Evolutionary conservation across 225 moss, liverwort and hornwort genomes (phyloP), one percentile per base, ranked within the genome.

Genomic region (Sphagnum contortum): DNA sequence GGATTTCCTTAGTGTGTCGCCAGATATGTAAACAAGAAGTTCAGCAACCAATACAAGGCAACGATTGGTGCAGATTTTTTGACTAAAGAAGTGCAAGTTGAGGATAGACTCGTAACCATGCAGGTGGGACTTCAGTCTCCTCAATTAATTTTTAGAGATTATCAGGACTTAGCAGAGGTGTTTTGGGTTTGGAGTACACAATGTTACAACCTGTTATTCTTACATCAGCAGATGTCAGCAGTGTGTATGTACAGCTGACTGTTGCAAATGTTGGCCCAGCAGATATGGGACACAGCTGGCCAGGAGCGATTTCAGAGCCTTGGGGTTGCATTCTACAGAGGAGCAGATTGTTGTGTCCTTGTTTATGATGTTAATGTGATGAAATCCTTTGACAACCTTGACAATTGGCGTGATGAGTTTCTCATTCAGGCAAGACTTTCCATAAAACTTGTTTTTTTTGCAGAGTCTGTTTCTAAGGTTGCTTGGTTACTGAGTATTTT

Each of bases 11-110:
- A 57, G 66, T 62, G 55, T 69, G 50, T 6, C 48, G 8, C 62
- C 69, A 84, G 83, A 75, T 84, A 84, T 77, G 83, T 84, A 57
- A 84, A 84, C 68, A 84, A 84, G 80, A 84, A 84, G 77, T 84
- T 84, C 66, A 84, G 80, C 67, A 77, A 77, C 57, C 83, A 84
- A 58, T 84, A 84, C 66, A 84, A 84, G 74, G 83, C 83, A 9
- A 84, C 83, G 56, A 84, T 84, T 68, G 83, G 83, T 69, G 83
- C 83, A 49, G 83, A 84, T 70, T 84, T 84, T 64, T 70, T 84
- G 76, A 84, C 83, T 9, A 84, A 84, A 58, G 83, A 84, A 66
- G 83, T 84, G 10, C 83, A 84, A 75, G 83, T 84, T 55, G 83
- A 84, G 49, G 83, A 84, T 62, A 80, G 83, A 64, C 83, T 84